Evolutionary conservation across 345 rosid genomes (phyloP).

Genomic region (Brassica incana): DNA sequence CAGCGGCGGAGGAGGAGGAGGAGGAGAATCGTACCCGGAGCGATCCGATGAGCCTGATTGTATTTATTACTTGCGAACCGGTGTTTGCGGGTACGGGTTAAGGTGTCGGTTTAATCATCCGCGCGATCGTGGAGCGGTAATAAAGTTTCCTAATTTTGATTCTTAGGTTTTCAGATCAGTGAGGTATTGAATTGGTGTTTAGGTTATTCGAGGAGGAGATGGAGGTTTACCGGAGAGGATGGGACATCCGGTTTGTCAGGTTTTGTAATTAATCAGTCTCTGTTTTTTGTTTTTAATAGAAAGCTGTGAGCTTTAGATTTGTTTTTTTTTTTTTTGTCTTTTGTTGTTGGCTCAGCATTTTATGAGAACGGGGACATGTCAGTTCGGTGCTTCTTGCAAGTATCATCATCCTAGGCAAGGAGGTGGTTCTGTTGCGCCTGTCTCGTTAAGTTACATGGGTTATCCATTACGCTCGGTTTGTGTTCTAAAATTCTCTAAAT

Average conservation of each 20-base stretch:
- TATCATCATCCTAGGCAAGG: slow-evolving; percentile 92
- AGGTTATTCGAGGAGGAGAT: slow-evolving; percentile 61
- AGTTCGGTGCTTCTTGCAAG: slow-evolving; percentile 92
- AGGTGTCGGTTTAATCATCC: slow-evolving; percentile 99
- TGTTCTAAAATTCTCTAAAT: slow-evolving; percentile 14
- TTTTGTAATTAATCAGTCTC: slow-evolving; percentile 36
- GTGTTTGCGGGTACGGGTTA: slow-evolving; percentile 76
- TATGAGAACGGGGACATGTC: slow-evolving; percentile 91
- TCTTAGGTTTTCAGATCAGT: slow-evolving; percentile 9
- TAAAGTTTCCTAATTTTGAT: slow-evolving; percentile 11
- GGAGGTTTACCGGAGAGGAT: slow-evolving; percentile 73
- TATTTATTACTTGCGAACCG: slow-evolving; percentile 79
- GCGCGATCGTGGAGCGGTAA: slow-evolving; percentile 74
- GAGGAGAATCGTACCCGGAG: slow-evolving; percentile 65
- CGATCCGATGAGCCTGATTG: slow-evolving; percentile 81
- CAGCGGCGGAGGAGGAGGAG: slow-evolving; percentile 11
- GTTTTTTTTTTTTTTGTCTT: not conserved
- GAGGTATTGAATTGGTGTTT: slow-evolving; percentile 24
- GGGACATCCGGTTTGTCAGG: slow-evolving; percentile 92
- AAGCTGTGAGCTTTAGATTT: not conserved
- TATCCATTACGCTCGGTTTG: slow-evolving; percentile 89
- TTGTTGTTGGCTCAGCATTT: slow-evolving; percentile 56
- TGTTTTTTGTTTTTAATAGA: not conserved
- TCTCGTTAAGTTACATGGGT: slow-evolving; percentile 67
- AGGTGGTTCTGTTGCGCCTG: slow-evolving; percentile 55